These are phyloP conservation scores for Pyrenophora tritici-repentis DNA, from an alignment of 2,329 filamentous ascomycete genomes.

Conservation along the genomic window DNA sequence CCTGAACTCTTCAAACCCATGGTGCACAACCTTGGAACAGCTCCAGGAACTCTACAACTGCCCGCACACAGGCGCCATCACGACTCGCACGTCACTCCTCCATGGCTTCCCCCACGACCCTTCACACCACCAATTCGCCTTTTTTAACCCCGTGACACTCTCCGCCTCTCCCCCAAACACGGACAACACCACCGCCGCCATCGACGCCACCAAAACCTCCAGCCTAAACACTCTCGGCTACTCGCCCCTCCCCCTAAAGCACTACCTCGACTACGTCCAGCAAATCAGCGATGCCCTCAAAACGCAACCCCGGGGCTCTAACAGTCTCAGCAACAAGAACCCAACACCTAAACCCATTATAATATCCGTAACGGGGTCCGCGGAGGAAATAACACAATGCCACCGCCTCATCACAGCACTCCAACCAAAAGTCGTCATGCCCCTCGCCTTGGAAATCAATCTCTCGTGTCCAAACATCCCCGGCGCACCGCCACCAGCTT, in stretches of 20 bases:
- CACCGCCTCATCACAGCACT: slow-evolving; percentile 56
- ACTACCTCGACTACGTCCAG: slow-evolving; percentile 64
- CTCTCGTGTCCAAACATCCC: slow-evolving; percentile 79
- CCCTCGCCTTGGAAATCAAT: slow-evolving; percentile 75
- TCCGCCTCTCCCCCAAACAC: slow-evolving; percentile 24
- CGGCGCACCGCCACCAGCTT: slow-evolving; percentile 71
- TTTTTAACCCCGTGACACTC: slow-evolving; percentile 61
- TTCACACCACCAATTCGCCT: slow-evolving; percentile 65
- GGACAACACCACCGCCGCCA: slow-evolving; percentile 6
- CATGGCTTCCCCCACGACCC: slow-evolving; percentile 67
- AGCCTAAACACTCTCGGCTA: slow-evolving; percentile 75
- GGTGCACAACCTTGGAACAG: slow-evolving; percentile 70
- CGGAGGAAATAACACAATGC: slow-evolving; percentile 61
- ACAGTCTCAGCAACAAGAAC: slow-evolving; percentile 1
- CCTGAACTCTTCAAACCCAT: slow-evolving; percentile 76
- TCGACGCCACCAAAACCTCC: slow-evolving; percentile 31
- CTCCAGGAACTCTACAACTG: slow-evolving; percentile 65
- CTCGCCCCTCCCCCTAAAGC: slow-evolving; percentile 64
- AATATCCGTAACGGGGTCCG: slow-evolving; percentile 71
- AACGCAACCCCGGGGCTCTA: neutral
- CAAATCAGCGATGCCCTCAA: slow-evolving; percentile 48
- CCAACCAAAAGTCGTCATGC: slow-evolving; percentile 47
- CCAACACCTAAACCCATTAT: slow-evolving; percentile 63
- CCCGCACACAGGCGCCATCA: slow-evolving; percentile 71
- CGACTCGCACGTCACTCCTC: slow-evolving; percentile 71